Conservation (phyloP, 495 filamentous ascomycete genomes). For the Penicilliopsis zonata region DNA sequence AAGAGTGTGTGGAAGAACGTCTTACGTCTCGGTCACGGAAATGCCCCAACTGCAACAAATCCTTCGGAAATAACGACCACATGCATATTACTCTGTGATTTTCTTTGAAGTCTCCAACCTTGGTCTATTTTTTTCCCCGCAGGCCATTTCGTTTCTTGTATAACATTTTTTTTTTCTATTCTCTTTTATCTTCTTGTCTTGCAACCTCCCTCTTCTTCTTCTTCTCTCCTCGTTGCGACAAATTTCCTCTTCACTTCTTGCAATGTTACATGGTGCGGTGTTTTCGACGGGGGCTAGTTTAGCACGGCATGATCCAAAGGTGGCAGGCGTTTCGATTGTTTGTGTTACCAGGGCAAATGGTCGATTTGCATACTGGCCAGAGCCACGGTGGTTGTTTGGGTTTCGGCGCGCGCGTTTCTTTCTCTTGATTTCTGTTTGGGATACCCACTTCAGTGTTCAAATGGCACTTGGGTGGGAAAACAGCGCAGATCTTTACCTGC, state of each 20-base stretch:
- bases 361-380: slow-evolving; percentile 9
- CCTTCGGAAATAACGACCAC: slow-evolving; percentile 80
- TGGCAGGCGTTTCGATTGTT: slow-evolving; percentile 25
- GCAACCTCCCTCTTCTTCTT: slow-evolving; percentile 3
- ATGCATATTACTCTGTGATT: slow-evolving; percentile 51
- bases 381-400: slow-evolving; percentile 8
- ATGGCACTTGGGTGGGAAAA: slow-evolving; percentile 9
- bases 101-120: slow-evolving; percentile 1
- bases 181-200: slow-evolving; percentile 8
- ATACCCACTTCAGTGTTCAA: slow-evolving; percentile 19
- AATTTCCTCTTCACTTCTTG: slow-evolving; percentile 3
- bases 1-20: slow-evolving; percentile 74
- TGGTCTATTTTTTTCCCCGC: slow-evolving; percentile 5
- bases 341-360: slow-evolving; percentile 3
- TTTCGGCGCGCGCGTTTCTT: slow-evolving; percentile 9
- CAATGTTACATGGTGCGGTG: slow-evolving; percentile 29
- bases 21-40: slow-evolving; percentile 81
- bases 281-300: slow-evolving; percentile 23
- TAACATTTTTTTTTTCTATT: slow-evolving; percentile 5
- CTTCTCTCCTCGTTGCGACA: slow-evolving; percentile 7
- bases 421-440: slow-evolving; percentile 15
- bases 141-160: slow-evolving; percentile 7
- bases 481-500: slow-evolving; percentile 4
- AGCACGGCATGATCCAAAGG: slow-evolving; percentile 20
- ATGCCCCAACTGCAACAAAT: slow-evolving; percentile 82